Evolutionary conservation across 179 eudicot genomes (phyloP), one percentile per base, ranked within the genome.

Genomic region (Drosera spatulata): DNA sequence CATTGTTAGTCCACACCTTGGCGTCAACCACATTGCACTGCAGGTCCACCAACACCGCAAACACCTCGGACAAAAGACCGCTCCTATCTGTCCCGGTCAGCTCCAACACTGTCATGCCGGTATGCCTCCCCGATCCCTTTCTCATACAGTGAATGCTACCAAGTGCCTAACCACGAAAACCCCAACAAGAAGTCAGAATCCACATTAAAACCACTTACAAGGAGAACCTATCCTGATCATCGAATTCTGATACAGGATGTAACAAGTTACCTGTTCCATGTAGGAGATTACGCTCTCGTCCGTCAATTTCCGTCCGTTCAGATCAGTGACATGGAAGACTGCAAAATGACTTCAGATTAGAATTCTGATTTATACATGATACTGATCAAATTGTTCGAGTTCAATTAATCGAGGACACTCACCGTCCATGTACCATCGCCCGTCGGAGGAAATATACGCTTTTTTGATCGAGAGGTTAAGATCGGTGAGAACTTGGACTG

Each of bases 371-470:
- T 22, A 22, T 22, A 22, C 33, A 22, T 22, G 33, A 22, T 22
- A 22, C 33, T 22, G 33, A 22, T 22, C 33, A 22, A 22, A 22
- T 22, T 22, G 33, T 22, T 22, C 33, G 33, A 22, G 33, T 22
- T 22, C 33, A 22, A 22, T 22, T 1, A 22, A 33, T 6, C 41
- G 9, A 8, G 5, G 58, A 5, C 3, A 57, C 80, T 69, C 56
- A 91, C 97, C 97, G 66, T 88, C 95, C 97, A 91, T 91, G 79
- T 82, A 88, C 98, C 98, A 91, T 57, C 86, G 75, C 53, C 98
- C 98, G 65, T 91, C 98, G 6, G 95, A 91, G 6, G 89, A 91
- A 50, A 91, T 70, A 77, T 91, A 86, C 38, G 89, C 98, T 52
- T 91, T 91, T 65, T 86, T 81, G 44, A 91, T 78, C 0, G 82